Evolutionary conservation across 129 eudicot genomes (phyloP).

Genomic region (Centrapalus pauciflorus): DNA sequence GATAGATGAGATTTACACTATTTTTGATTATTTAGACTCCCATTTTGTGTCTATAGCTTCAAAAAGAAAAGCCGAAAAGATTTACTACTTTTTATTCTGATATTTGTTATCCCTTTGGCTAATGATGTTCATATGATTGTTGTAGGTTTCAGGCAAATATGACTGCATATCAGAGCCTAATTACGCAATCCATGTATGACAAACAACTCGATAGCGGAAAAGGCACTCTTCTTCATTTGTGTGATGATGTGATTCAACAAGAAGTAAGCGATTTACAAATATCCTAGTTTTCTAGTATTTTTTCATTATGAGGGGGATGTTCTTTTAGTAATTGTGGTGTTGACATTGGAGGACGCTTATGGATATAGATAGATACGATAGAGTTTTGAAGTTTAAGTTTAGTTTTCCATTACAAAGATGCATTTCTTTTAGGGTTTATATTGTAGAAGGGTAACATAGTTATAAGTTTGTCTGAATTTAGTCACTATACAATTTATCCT

Average conservation of each 20-base stretch:
- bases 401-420: neutral
- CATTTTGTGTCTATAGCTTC: too few relatives aligned
- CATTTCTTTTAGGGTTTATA: neutral
- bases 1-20: neutral
- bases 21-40: too few relatives aligned
- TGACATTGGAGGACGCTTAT: neutral
- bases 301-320: neutral
- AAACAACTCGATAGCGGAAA: constrained; percentile 96
- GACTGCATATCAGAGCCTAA: constrained; percentile 76
- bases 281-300: neutral
- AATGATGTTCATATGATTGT: constrained; percentile 10
- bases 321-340: neutral
- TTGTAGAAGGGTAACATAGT: too few relatives aligned
- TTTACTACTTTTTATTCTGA: too few relatives aligned
- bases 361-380: neutral
- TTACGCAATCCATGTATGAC: constrained; percentile 97
- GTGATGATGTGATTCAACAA: constrained; percentile 98
- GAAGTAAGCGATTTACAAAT: constrained; percentile 50
- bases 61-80: too few relatives aligned
- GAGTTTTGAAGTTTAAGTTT: too few relatives aligned
- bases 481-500: too few relatives aligned
- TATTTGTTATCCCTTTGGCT: neutral
- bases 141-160: constrained; percentile 88
- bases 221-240: constrained; percentile 98
- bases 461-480: too few relatives aligned